Evolutionary conservation across 371 early-diverging fungal genomes (phyloP), one percentile per base, ranked within the genome.

Genomic region (Cladochytrium tenue): DNA sequence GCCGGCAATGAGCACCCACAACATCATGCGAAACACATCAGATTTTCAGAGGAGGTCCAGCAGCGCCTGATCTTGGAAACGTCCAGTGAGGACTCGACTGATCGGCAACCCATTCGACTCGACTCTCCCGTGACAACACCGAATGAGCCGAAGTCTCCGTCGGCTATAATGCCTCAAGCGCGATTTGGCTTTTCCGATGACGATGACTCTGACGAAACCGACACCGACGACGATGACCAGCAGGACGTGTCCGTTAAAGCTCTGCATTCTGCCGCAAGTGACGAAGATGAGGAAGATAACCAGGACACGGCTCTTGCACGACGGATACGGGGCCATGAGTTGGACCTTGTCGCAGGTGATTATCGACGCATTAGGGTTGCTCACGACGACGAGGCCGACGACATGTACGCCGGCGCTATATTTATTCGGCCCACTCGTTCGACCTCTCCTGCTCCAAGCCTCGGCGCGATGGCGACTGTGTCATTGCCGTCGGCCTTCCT

Each of bases 41-140:
- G 64, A 25, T 64, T 64, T 51, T 56, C 64, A 27, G 64, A 64
- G 13, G 28, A 64, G 26, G 64, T 64, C 13, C 53, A 64, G 50
- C 64, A 64, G 51, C 27, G 58, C 3, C 33, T 64, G 2, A 64
- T 64, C 28, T 28, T 64, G 26, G 58, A 64, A 23, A 43, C 43
- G 7, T 27, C 57, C 20, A 5, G 25, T 7, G 53, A 53, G 7
- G 53, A 53, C 53, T 7, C 15, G 20, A 53, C 20, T 53, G n/a
- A n/a, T n/a, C n/a, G n/a, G n/a, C n/a, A n/a, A n/a, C n/a, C n/a
- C n/a, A n/a, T n/a, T n/a, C n/a, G n/a, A n/a, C 20, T 43, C 13
- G 7, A 7, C 13, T 43, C 43, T 43, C 43, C 43, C 43, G 43
- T 43, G 7, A 43, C 13, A 13, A 43, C 43, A 7, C 13, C 7